Conservation (phyloP, 2,329 filamentous ascomycete genomes). For the Boeremia exigua region DNA sequence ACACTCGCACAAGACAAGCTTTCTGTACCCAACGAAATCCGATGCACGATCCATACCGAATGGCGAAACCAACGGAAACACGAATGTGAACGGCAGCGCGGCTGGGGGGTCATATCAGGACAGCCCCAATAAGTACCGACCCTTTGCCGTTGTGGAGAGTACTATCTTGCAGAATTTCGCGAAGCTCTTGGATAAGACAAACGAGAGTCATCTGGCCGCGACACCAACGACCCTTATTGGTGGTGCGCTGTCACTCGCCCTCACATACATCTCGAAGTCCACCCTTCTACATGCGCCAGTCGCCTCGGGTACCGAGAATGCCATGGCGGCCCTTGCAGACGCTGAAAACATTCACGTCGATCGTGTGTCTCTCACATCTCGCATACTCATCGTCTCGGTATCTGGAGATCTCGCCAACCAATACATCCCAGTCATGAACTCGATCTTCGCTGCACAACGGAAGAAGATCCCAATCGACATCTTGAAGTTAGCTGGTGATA, state of each 20-base stretch:
- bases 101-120: slow-evolving; percentile 36
- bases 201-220: slow-evolving; percentile 63
- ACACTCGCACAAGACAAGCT: slow-evolving; percentile 83
- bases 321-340: slow-evolving; percentile 54
- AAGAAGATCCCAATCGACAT: slow-evolving; percentile 91
- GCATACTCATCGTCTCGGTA: slow-evolving; percentile 89
- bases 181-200: slow-evolving; percentile 74
- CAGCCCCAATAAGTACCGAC: slow-evolving; percentile 87
- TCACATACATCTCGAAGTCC: slow-evolving; percentile 88
- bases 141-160: slow-evolving; percentile 85
- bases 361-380: slow-evolving; percentile 68
- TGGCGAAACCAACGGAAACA: slow-evolving; percentile 32
- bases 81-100: slow-evolving; percentile 36
- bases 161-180: slow-evolving; percentile 77
- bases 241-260: slow-evolving; percentile 86
- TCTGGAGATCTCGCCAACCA: slow-evolving; percentile 85
- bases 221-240: slow-evolving; percentile 85
- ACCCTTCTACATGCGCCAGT: slow-evolving; percentile 57
- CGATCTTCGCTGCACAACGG: slow-evolving; percentile 92
- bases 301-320: slow-evolving; percentile 51
- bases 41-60: slow-evolving; percentile 23
- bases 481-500: slow-evolving; percentile 80
- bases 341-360: slow-evolving; percentile 43
- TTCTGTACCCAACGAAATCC: slow-evolving; percentile 77
- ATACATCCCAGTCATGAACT: slow-evolving; percentile 99